A percentile compares a stretch with the other conserved stretches of the same genome.
Evolutionary conservation across 2,329 filamentous ascomycete genomes (phyloP).

Genomic region (Cladosporium sp.): DNA sequence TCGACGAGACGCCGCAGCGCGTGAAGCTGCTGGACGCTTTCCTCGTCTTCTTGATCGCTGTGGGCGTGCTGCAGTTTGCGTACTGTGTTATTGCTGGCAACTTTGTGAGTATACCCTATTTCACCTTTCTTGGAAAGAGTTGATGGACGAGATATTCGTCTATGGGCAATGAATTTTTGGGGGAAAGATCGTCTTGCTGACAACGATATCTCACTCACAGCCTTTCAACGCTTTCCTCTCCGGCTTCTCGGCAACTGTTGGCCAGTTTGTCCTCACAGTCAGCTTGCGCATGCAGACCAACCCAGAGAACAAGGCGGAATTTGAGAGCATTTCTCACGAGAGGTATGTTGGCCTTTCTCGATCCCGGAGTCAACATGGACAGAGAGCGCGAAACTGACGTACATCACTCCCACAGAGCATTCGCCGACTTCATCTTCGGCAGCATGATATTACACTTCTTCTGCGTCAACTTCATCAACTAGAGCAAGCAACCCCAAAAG

Average conservation of each 20-base stretch:
- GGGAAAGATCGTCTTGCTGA: background rate
- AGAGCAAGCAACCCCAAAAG: slow-evolving; percentile 31
- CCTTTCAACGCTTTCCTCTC: slow-evolving; percentile 98
- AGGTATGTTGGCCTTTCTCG: slow-evolving; percentile 53
- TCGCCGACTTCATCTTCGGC: slow-evolving; percentile 93
- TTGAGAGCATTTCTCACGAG: slow-evolving; percentile 75
- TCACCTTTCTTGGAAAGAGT: background rate
- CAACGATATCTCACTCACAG: slow-evolving; percentile 49
- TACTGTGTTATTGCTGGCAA: slow-evolving; percentile 93
- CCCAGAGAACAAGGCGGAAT: slow-evolving; percentile 75
- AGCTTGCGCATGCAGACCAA: slow-evolving; percentile 90
- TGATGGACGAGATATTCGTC: background rate
- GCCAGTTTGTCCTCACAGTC: slow-evolving; percentile 95
- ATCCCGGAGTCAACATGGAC: background rate
- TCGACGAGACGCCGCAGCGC: slow-evolving; percentile 78
- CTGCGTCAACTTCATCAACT: slow-evolving; percentile 99
- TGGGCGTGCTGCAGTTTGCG: slow-evolving; percentile 86
- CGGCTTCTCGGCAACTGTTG: slow-evolving; percentile 90
- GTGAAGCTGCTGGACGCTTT: slow-evolving; percentile 91
- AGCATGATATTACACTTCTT: slow-evolving; percentile 97
- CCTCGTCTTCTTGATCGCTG: slow-evolving; percentile 79
- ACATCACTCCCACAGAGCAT: slow-evolving; percentile 63
- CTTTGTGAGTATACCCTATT: slow-evolving; percentile 66
- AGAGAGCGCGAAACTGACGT: background rate
- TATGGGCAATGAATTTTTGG: background rate